Percentiles rank a stretch among this genome's conserved stretches.
phyloP scores from a whole-genome alignment of 805 yeast species.

The Candida manassasensis region DNA sequence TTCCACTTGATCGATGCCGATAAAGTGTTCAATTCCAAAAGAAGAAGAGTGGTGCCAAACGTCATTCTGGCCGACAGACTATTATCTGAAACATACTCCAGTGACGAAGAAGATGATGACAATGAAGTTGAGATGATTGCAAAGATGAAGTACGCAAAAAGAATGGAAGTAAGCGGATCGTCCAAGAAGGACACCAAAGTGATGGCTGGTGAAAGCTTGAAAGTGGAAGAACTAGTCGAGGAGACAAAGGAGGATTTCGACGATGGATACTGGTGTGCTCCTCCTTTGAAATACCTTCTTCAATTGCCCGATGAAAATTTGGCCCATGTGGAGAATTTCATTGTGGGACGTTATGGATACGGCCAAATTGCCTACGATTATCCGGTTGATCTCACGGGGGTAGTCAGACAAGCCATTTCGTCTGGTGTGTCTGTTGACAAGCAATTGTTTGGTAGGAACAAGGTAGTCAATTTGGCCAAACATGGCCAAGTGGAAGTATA shows the following conservation, averaged over 20 bases:
- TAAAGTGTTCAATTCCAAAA: constrained; percentile 32
- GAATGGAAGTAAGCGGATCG: constrained; percentile 5
- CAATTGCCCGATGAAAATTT: constrained; percentile 44
- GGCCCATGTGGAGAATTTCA: constrained; percentile 54
- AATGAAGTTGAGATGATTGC: constrained; percentile 9
- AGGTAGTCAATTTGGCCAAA: constrained; percentile 18
- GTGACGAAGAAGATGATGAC: constrained; percentile 22
- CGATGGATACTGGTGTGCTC: constrained; percentile 69
- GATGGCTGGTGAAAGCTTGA: constrained; percentile 12
- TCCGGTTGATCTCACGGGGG: constrained; percentile 64
- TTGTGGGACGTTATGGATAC: constrained; percentile 60
- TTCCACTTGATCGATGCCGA: constrained; percentile 40
- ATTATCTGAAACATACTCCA: constrained; percentile 15
- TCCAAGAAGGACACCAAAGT: constrained; percentile 8
- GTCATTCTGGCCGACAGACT: constrained; percentile 12
- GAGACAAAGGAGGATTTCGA: constrained; percentile 10
- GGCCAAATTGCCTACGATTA: constrained; percentile 64
- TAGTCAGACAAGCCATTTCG: constrained; percentile 37
- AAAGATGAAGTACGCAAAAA: constrained; percentile 13
- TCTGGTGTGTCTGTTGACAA: constrained; percentile 33
- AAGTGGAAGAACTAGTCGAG: constrained; percentile 9
- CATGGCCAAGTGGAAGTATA: constrained; percentile 49
- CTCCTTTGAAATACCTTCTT: constrained; percentile 49
- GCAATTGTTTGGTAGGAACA: constrained; percentile 39
- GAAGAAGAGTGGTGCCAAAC: constrained; percentile 24